Evolutionary conservation across 139 green algal genomes (phyloP), one percentile per base, ranked within the genome.

Genomic region (Yamagishiella unicocca): DNA sequence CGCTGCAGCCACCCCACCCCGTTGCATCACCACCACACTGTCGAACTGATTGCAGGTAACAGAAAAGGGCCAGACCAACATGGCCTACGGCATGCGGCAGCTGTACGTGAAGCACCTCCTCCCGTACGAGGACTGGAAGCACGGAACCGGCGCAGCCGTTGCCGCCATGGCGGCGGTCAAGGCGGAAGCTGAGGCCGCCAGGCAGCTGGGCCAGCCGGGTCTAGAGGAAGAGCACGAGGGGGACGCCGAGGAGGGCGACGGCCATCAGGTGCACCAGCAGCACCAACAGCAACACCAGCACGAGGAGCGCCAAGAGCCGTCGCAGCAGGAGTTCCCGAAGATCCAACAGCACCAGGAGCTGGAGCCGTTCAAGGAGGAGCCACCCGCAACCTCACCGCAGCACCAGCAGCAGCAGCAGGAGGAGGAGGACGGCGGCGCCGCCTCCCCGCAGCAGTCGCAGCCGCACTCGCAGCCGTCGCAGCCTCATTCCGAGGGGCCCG

Each of bases 81-180:
- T 89, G 2, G 91, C 94, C 4, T 96, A 95, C 87, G 84, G 89
- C 45, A 74, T 98, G 66, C 92, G 95, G 10, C 87, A 93, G 76
- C 87, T 96, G 12, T 98, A 98, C 87, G 85, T 96, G 70, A 95
- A 93, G 88, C 93, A 95, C 54, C 92, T 99, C 75, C 88, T 95
- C 81, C 68, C 87, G 1, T 98, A 93, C 55, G 95, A 97, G 83
- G 89, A 95, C 37, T 87, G 94, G 43, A 76, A 91, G 81, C n/a
- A 81, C 12, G 81, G 81, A 62, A 61, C 78, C 7, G 67, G 55
- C 45, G 73, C 70, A 43, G 71, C 71, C 24, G 72, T 61, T 46
- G 77, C 80, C 4, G 80, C 80, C 25, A 10, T 54, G 64, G 80
- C 80, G 25, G 80, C 80, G 2, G 80, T 86, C 2, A 66, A 90